Evolutionary conservation across 148 eudicot genomes (phyloP), one percentile per base, ranked within the genome.

Genomic region (Silene uniflora): DNA sequence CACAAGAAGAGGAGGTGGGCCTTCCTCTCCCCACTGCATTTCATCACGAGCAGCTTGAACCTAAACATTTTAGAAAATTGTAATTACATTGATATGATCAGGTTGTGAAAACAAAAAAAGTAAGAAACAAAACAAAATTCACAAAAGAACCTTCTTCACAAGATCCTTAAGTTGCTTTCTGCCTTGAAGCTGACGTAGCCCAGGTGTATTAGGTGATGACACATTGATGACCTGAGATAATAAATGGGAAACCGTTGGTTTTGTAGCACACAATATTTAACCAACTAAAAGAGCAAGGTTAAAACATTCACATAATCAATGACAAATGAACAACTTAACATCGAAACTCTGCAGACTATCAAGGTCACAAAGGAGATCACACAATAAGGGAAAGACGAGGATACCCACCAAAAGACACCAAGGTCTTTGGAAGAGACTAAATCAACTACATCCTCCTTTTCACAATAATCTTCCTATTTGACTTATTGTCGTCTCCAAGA

Each of bases 11-110:
- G 99, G 99, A 66, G 99, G 99, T 60, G 99, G 98, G 11, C 99
- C 99, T 77, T 95, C 98, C 75, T 92, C 99, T 32, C 90, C 99
- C 99, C 99, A 95, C 82, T 92, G 99, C 99, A 95, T 95, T 88
- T 95, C 99, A 88, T 95, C 97, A 80, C 96, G 94, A 61, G 99
- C 99, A 69, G 98, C 97, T 89, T 95, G 97, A 79, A 95, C 94
- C 99, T 95, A 79, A 32, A 78, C 14, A 62, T 79, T 77, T 76
- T 16, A 35, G 13, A 81, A 54, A 69, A 56, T 7, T 58, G 64
- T 29, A 67, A 58, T 54, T 72, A 27, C 62, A 21, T 39, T 29
- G 62, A 46, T 16, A 24, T 10, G 10, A 73, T 65, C 68, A 67
- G 63, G 52, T 25, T 64, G 44, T 12, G 12, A 6, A 47, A n/a